phyloP scores from a whole-genome alignment of 306 rosid genomes.

The Cicer cuneatum region DNA sequence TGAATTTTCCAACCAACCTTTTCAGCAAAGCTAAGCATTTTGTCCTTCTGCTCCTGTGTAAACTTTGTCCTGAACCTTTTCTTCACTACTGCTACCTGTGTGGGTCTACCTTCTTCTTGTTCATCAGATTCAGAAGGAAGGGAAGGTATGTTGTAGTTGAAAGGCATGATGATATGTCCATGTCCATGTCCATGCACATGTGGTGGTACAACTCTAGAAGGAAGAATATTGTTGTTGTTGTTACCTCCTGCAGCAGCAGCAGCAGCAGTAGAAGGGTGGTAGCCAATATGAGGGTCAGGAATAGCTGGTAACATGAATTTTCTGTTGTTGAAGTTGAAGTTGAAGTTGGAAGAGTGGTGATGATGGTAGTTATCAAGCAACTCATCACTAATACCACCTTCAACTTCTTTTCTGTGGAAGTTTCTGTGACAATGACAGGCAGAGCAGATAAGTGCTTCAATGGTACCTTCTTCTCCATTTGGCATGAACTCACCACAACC shows the following conservation, averaged over 20 bases:
- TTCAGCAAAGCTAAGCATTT: slow-evolving; percentile 71
- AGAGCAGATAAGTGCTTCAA: slow-evolving; percentile 82
- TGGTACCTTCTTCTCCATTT: slow-evolving; percentile 75
- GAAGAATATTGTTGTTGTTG: slow-evolving; percentile 41
- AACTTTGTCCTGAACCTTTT: slow-evolving; percentile 80
- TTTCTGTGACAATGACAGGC: slow-evolving; percentile 93
- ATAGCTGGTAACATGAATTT: slow-evolving; percentile 48
- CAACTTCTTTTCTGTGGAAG: slow-evolving; percentile 81
- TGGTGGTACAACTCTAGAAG: slow-evolving; percentile 61
- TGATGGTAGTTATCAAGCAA: slow-evolving; percentile 12
- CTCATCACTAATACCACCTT: slow-evolving; percentile 40
- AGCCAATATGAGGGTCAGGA: slow-evolving; percentile 43
- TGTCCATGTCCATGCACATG: slow-evolving; percentile 19
- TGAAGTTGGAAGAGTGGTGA: slow-evolving; percentile 11
- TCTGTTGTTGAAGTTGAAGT: slow-evolving; percentile 33
- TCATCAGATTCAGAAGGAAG: slow-evolving; percentile 75
- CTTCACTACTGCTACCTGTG: slow-evolving; percentile 50
- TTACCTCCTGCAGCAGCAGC: slow-evolving; percentile 42
- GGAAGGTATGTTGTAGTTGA: slow-evolving; percentile 67
- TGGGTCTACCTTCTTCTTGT: slow-evolving; percentile 51
- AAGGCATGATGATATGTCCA: slow-evolving; percentile 57
- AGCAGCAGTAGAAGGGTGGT: slow-evolving; percentile 31
- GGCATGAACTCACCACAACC: slow-evolving; percentile 99
- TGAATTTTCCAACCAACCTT: slow-evolving; percentile 79
- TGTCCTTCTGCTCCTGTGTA: slow-evolving; percentile 76